Evolutionary conservation across 1,284 basidiomycete species (phyloP).

Genomic region (Thelephora terrestris): DNA sequence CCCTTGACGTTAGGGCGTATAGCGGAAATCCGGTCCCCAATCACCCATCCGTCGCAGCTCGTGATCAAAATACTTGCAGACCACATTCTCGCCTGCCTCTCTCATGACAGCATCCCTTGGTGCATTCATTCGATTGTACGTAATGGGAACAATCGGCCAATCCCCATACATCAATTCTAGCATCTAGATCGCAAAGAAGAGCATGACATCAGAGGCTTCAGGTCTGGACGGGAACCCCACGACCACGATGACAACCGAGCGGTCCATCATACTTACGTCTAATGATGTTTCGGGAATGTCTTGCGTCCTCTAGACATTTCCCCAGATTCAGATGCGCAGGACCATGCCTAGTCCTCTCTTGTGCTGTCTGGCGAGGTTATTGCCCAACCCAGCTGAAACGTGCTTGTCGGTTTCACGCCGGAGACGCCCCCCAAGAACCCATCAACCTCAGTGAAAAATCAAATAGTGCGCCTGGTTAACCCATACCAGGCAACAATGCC

Average conservation of each 20-base stretch:
- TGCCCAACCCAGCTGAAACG: conserved; percentile 36
- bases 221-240: background rate
- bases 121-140: conserved; percentile 9
- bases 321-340: conserved; percentile 39
- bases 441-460: background rate
- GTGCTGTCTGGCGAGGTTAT: conserved; percentile 54
- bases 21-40: conserved; percentile 53
- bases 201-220: background rate
- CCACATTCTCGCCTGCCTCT: conserved; percentile 22
- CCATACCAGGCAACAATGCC: conserved; percentile 59
- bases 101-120: conserved; percentile 27
- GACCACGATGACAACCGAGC: background rate
- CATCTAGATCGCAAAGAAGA: conserved; percentile 7
- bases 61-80: conserved; percentile 23
- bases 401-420: background rate
- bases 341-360: conserved; percentile 59
- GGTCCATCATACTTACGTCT: conserved; percentile 35
- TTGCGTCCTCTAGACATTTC: conserved; percentile 48
- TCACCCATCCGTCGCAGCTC: conserved; percentile 48
- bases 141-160: conserved; percentile 8
- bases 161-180: conserved; percentile 12
- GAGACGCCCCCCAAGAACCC: too few species aligned
- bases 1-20: conserved; percentile 33
- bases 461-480: background rate
- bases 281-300: conserved; percentile 52